Conservation (phyloP, 331 rosid species). For the Rosa hybrid region DNA sequence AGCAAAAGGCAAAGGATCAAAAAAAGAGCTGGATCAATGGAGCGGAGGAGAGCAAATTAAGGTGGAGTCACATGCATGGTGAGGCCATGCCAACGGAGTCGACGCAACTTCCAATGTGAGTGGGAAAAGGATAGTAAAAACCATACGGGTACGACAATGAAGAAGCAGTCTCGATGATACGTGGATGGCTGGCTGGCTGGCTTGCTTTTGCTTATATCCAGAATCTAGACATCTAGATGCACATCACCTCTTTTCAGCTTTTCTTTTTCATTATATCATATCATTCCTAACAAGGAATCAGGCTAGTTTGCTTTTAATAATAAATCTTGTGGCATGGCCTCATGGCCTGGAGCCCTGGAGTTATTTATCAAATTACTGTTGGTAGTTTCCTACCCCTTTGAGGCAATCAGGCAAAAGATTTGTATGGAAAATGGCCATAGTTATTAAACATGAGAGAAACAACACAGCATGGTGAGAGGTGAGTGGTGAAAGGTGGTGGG, state of each 20-base stretch:
- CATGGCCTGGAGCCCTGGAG: background rate
- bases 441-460: background rate
- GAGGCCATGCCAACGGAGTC: background rate
- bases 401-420: background rate
- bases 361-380: no score
- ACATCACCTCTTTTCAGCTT: background rate
- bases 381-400: background rate
- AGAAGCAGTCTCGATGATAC: background rate
- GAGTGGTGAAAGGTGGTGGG: background rate
- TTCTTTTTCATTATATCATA: no score
- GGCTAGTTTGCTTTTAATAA: no score
- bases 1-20: background rate
- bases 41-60: background rate
- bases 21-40: background rate
- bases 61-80: constrained; percentile 11
- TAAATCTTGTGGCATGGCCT: background rate
- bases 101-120: background rate
- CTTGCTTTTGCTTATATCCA: background rate
- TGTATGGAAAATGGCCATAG: background rate
- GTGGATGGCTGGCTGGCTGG: background rate
- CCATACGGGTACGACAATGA: background rate
- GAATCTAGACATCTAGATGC: background rate
- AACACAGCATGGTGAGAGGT: background rate
- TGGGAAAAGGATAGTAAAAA: background rate
- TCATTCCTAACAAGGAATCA: no score